Conservation (phyloP, 2,329 filamentous ascomycete genomes). For the Chaetothyriales sp. region DNA sequence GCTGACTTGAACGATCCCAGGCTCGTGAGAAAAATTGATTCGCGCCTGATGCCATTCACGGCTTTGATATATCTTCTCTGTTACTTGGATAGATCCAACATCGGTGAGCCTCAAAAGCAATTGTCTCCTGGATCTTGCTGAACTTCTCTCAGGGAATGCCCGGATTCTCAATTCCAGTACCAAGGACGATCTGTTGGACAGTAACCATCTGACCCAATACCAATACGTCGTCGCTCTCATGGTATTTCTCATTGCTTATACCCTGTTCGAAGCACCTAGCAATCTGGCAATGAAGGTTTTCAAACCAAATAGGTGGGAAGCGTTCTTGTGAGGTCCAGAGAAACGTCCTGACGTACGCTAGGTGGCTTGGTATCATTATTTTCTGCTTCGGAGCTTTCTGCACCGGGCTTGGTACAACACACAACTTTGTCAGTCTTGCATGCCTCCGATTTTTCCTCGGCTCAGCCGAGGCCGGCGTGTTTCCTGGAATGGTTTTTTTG, state of each 20-base stretch:
- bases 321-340: too few relatives aligned
- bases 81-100: slow-evolving; percentile 56
- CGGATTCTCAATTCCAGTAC: slow-evolving; percentile 51
- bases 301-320: slow-evolving; percentile 29
- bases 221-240: slow-evolving; percentile 45
- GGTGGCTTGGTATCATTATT: too few relatives aligned
- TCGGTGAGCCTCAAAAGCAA: too few relatives aligned
- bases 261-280: slow-evolving; percentile 37
- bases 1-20: neutral
- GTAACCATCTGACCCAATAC: slow-evolving; percentile 47
- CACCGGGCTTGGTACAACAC: slow-evolving; percentile 34
- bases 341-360: too few relatives aligned
- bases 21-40: slow-evolving; percentile 28
- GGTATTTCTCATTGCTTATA: slow-evolving; percentile 37
- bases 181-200: slow-evolving; percentile 47
- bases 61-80: slow-evolving; percentile 53
- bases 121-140: too few relatives aligned
- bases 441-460: slow-evolving; percentile 37
- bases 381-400: slow-evolving; percentile 37
- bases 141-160: too few relatives aligned
- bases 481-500: slow-evolving; percentile 41
- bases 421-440: slow-evolving; percentile 32
- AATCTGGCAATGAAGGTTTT: slow-evolving; percentile 36
- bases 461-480: slow-evolving; percentile 39
- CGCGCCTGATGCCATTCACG: slow-evolving; percentile 50